Evolutionary conservation across 345 rosid species (phyloP).

Genomic region (Ceriops zippeliana): DNA sequence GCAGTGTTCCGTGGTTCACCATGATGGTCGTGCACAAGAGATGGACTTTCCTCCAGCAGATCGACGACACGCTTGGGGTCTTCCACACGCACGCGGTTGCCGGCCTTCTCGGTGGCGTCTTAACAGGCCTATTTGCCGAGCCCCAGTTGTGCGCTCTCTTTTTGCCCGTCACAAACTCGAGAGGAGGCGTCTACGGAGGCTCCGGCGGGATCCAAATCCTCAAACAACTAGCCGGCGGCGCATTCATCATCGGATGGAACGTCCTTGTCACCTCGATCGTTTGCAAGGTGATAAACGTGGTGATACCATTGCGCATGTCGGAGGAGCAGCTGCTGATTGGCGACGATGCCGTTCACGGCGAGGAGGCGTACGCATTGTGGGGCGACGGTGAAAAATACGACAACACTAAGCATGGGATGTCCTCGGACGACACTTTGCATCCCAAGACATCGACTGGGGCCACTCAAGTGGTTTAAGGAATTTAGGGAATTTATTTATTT

Average conservation of each 20-base stretch:
- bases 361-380: constrained; percentile 53
- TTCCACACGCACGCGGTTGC: constrained; percentile 53
- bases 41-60: constrained; percentile 34
- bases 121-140: constrained; percentile 48
- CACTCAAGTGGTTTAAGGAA: constrained; percentile 32
- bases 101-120: constrained; percentile 41
- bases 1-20: constrained; percentile 52
- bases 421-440: constrained; percentile 6
- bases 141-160: constrained; percentile 34
- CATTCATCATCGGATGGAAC: constrained; percentile 44
- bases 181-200: constrained; percentile 42
- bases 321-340: constrained; percentile 44
- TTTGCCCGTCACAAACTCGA: constrained; percentile 38
- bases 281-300: constrained; percentile 29
- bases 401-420: constrained; percentile 23
- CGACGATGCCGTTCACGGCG: constrained; percentile 52
- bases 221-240: constrained; percentile 39
- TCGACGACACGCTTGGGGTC: constrained; percentile 45
- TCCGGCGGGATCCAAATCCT: constrained; percentile 44
- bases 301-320: constrained; percentile 43
- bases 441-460: constrained; percentile 21
- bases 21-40: constrained; percentile 50
- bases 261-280: constrained; percentile 35
- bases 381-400: constrained; percentile 49
- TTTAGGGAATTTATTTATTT: neutral